Conservation (phyloP, 2,329 filamentous ascomycete species). For the Apiospora phragmitis region DNA sequence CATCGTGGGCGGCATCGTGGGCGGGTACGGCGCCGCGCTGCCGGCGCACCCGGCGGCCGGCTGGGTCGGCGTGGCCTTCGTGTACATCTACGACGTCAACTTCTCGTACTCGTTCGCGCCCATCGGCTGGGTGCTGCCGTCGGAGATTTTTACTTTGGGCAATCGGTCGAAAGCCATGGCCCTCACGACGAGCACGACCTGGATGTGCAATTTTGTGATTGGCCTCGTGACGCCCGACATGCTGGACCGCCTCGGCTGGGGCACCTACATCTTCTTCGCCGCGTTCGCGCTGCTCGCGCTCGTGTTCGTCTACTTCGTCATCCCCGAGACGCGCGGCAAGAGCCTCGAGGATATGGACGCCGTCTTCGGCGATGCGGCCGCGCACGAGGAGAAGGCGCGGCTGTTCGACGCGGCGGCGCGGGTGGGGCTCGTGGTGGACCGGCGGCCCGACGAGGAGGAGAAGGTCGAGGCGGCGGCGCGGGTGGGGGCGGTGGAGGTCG, state of each 20-base stretch:
- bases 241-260: constrained; percentile 50
- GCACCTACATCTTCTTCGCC: constrained; percentile 62
- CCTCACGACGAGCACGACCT: constrained; percentile 57
- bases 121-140: constrained; percentile 55
- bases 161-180: constrained; percentile 62
- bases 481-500: background rate
- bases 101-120: constrained; percentile 40
- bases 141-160: constrained; percentile 59
- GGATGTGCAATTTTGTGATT: constrained; percentile 49
- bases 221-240: constrained; percentile 48
- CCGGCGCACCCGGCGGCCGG: constrained; percentile 48
- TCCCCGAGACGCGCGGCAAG: constrained; percentile 58
- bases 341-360: constrained; percentile 59
- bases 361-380: constrained; percentile 41
- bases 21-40: constrained; percentile 47
- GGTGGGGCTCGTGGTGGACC: background rate
- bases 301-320: constrained; percentile 52
- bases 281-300: constrained; percentile 49
- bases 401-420: constrained; percentile 6
- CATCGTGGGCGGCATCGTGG: constrained; percentile 56
- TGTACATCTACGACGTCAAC: constrained; percentile 54
- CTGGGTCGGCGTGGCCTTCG: constrained; percentile 59
- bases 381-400: constrained; percentile 33
- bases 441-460: background rate
- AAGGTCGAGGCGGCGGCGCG: background rate